Percentiles rank a stretch among this genome's conserved stretches.
Evolutionary conservation across 2,329 filamentous ascomycete genomes (phyloP).

Genomic region (Pyrenophora tritici-repentis): DNA sequence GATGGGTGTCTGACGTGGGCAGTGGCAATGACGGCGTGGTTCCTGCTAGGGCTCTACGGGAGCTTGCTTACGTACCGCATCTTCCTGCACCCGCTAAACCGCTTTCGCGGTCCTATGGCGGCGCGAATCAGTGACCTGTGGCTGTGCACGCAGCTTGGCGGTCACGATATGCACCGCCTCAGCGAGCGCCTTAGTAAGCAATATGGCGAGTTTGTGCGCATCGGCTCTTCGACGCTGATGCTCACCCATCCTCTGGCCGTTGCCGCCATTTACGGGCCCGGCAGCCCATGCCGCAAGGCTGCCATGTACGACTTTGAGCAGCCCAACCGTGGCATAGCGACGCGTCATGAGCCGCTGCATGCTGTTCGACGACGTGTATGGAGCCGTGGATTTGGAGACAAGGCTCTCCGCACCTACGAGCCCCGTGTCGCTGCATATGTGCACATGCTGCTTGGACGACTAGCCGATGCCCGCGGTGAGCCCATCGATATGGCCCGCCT

Average conservation of each 20-base stretch:
- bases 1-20: not conserved
- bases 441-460: not conserved
- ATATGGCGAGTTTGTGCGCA: not conserved
- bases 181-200: not conserved
- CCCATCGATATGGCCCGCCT: not conserved
- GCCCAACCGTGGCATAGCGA: not conserved
- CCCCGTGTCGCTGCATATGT: slow-evolving; percentile 2
- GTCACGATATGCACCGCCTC: slow-evolving; percentile 1
- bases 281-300: not conserved
- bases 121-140: not conserved
- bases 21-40: not conserved
- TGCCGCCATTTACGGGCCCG: slow-evolving; percentile 1
- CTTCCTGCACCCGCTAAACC: not conserved
- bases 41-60: not conserved
- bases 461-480: not conserved
- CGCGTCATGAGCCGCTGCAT: not conserved
- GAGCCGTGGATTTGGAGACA: slow-evolving; percentile 50
- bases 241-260: not conserved
- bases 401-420: slow-evolving; percentile 36
- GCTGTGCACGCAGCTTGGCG: not conserved
- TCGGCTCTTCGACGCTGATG: slow-evolving; percentile 1
- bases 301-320: slow-evolving; percentile 4
- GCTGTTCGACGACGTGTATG: slow-evolving; percentile 37
- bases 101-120: not conserved
- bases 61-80: not conserved